phyloP scores from a whole-genome alignment of 768 basidiomycete genomes.

The Pholiota molesta region DNA sequence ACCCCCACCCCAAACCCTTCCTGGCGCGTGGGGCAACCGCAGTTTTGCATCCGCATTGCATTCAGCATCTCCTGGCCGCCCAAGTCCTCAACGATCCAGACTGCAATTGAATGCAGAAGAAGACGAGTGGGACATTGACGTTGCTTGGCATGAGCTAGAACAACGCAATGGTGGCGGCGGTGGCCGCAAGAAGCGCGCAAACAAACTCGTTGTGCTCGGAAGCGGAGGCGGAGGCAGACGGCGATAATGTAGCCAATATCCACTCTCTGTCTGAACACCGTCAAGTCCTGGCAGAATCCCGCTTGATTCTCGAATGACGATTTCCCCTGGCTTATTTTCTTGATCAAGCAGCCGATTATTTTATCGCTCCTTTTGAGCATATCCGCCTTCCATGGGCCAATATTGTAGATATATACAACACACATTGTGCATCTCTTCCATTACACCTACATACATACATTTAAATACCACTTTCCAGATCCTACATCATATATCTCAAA shows the following conservation, averaged over 20 bases:
- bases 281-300: not conserved
- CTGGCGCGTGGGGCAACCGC: constrained; percentile 77
- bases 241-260: constrained; percentile 33
- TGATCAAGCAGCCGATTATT: not conserved
- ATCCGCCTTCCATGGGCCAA: constrained; percentile 6
- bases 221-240: constrained; percentile 62
- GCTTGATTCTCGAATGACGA: not conserved
- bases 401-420: constrained; percentile 10
- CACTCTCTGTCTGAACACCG: not conserved
- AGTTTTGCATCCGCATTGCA: constrained; percentile 84
- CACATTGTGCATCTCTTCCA: not conserved
- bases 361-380: not conserved
- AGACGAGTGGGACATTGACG: constrained; percentile 80
- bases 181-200: constrained; percentile 61
- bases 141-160: constrained; percentile 83
- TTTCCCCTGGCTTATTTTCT: not conserved
- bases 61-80: constrained; percentile 39
- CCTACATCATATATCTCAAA: constrained; percentile 7
- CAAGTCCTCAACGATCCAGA: constrained; percentile 28
- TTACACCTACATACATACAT: constrained; percentile 6
- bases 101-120: constrained; percentile 46
- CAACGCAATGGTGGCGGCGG: constrained; percentile 42
- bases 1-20: constrained; percentile 1
- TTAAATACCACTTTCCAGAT: constrained; percentile 15
- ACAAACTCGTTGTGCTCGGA: constrained; percentile 73